A percentile compares a stretch with the other conserved stretches of the same genome.
Conservation (phyloP, 1,284 basidiomycete genomes). For the Exobasidium rhododendri region DNA sequence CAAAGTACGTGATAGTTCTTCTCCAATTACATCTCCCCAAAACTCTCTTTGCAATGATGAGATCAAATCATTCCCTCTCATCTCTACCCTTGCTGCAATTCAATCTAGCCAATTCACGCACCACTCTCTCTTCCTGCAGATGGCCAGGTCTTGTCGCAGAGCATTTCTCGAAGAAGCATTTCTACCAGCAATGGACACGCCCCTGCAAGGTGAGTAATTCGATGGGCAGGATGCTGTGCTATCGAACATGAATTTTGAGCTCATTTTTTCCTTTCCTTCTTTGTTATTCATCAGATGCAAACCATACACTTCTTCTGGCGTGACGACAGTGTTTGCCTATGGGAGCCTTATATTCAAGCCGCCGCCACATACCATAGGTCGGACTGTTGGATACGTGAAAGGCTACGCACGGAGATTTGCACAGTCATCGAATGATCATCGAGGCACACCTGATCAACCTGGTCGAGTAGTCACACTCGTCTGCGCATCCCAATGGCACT, state of each 20-base stretch:
- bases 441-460: slow-evolving; percentile 48
- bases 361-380: slow-evolving; percentile 48
- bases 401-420: slow-evolving; percentile 81
- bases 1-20: slow-evolving; percentile 11
- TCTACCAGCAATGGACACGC: not conserved
- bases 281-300: not conserved
- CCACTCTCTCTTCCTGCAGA: not conserved
- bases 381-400: slow-evolving; percentile 71
- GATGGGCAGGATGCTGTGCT: not conserved
- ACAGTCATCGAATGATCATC: slow-evolving; percentile 78
- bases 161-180: not conserved
- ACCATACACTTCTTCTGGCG: not conserved
- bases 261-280: not conserved
- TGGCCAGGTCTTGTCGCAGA: not conserved
- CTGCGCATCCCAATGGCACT: slow-evolving; percentile 77
- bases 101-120: not conserved
- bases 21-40: too few species aligned
- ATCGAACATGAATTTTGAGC: not conserved
- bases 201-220: not conserved
- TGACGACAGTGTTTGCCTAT: slow-evolving; percentile 40
- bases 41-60: not conserved
- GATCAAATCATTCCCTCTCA: not conserved
- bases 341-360: slow-evolving; percentile 53
- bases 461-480: slow-evolving; percentile 83
- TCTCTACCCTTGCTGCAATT: not conserved